Evolutionary conservation across 2,329 filamentous ascomycete genomes (phyloP), one percentile per base, ranked within the genome.

Genomic region (Zymoseptoria ardabiliae): DNA sequence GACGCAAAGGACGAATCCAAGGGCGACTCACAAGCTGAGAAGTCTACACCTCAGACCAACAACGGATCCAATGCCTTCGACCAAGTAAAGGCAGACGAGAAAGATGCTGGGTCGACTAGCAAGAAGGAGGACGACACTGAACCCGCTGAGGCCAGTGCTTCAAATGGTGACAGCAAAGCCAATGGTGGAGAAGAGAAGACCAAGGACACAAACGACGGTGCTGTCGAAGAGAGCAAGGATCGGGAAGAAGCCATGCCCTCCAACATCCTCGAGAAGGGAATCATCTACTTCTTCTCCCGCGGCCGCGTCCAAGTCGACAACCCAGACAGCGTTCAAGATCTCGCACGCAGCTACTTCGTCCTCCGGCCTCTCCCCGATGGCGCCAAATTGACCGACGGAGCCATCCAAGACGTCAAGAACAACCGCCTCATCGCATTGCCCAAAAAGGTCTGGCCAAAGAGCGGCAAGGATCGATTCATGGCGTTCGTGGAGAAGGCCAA

Each of bases 251-350:
- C 77, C 2, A 73, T 81, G 48, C 78, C 84, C 1, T 83, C 81
- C 5, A 85, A 78, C 60, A 85, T 96, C 22, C 79, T 95, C 2
- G 91, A 97, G 70, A 96, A 94, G 69, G 91, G 91, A 3, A 82
- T 94, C 66, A 86, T 96, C 66, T 96, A 96, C 78, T 96, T 96
- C 80, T 95, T 96, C 78, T 87, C 88, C 68, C 86, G 91, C 19
- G 85, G 85, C 7, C 86, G 90, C 11, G 89, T 96, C 45, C 84
- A 85, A 55, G 81, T 89, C 23, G 83, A 90, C 4, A 81, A 89
- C 6, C 86, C 90, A 0, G 81, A 86, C 19, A 80, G 82, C 52
- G 79, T 93, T 1, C 75, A 82, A 49, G 91, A 96, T 56, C 82
- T 96, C 54, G 85, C 88, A 50, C 86, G 90, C 54, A 91, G 82